These are phyloP conservation scores for Neopestalotiopsis clavispora DNA, from an alignment of 2,329 filamentous ascomycete species.

Conservation along the genomic window DNA sequence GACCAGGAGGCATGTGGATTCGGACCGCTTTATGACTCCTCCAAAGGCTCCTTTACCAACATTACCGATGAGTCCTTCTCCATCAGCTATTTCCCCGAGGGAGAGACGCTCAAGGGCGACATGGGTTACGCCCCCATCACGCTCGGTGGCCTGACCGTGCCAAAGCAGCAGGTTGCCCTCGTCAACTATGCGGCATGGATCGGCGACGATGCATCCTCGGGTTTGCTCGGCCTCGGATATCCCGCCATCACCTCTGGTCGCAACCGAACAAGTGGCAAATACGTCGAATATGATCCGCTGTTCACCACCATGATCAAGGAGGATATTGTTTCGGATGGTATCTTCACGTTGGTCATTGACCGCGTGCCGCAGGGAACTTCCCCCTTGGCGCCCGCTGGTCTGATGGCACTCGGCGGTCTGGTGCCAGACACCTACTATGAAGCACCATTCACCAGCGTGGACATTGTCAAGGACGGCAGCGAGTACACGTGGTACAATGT, in stretches of 20 bases:
- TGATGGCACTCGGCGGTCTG: conserved; percentile 16
- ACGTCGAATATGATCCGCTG: conserved; percentile 13
- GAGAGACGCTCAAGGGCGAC: conserved; percentile 13
- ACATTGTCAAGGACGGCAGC: neutral
- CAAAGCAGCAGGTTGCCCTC: conserved; percentile 14
- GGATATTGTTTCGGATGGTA: conserved; percentile 3
- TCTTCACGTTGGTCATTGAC: conserved; percentile 23
- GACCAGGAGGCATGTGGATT: conserved; percentile 23
- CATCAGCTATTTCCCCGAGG: conserved; percentile 23
- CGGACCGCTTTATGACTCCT: conserved; percentile 23
- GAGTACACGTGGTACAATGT: conserved; percentile 13
- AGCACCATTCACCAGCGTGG: conserved; percentile 18
- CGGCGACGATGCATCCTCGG: conserved; percentile 10
- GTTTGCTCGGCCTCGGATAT: conserved; percentile 19
- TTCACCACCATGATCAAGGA: conserved; percentile 16
- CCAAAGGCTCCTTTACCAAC: conserved; percentile 16
- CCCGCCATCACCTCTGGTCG: conserved; percentile 18
- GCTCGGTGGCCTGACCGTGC: conserved; percentile 14
- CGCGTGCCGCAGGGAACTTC: conserved; percentile 21
- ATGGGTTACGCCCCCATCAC: conserved; percentile 15
- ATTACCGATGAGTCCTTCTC: conserved; percentile 18
- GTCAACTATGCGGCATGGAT: conserved; percentile 18
- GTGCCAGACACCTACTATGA: conserved; percentile 18
- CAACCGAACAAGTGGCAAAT: conserved; percentile 15
- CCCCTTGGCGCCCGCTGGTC: conserved; percentile 7